phyloP scores from a whole-genome alignment of 2,329 filamentous ascomycete species.

The Zymoseptoria pseudotritici region DNA sequence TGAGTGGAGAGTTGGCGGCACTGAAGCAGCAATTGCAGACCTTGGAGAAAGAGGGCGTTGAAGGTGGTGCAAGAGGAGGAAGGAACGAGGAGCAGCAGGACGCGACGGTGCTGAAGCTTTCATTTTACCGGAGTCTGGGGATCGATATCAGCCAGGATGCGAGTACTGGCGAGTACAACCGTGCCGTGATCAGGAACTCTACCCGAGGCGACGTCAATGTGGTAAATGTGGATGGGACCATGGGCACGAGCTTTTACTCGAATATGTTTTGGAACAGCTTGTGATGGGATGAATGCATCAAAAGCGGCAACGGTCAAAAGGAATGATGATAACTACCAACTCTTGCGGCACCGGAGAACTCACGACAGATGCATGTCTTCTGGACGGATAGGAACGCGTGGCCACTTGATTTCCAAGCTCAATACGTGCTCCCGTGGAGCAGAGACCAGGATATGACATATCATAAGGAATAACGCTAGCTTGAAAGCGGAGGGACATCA shows the following conservation, averaged over 20 bases:
- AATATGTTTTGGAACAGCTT: slow-evolving; percentile 94
- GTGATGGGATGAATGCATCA: slow-evolving; percentile 33
- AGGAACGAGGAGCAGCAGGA: slow-evolving; percentile 36
- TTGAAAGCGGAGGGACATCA: too few relatives aligned
- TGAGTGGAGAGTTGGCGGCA: slow-evolving; percentile 69
- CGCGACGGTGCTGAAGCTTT: slow-evolving; percentile 61
- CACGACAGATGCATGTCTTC: not conserved
- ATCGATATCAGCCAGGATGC: slow-evolving; percentile 78
- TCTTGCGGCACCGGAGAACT: not conserved
- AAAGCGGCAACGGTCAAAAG: not conserved
- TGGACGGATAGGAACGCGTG: not conserved
- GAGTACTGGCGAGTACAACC: slow-evolving; percentile 70
- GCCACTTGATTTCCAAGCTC: not conserved
- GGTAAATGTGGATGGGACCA: slow-evolving; percentile 81
- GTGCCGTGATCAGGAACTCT: slow-evolving; percentile 77
- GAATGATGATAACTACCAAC: not conserved
- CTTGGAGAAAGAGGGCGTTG: slow-evolving; percentile 78
- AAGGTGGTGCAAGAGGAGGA: slow-evolving; percentile 56
- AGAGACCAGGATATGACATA: too few relatives aligned
- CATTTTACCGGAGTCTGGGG: slow-evolving; percentile 83
- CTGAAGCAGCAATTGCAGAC: slow-evolving; percentile 69
- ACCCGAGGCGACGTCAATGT: slow-evolving; percentile 88
- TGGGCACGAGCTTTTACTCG: slow-evolving; percentile 84
- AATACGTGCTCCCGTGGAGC: too few relatives aligned
- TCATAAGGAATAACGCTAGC: too few relatives aligned